A percentile compares a stretch with the other conserved stretches of the same genome.
These are phyloP conservation scores for Xylaria sp. DNA, from an alignment of 2,329 filamentous ascomycete genomes.

Conservation along the genomic window DNA sequence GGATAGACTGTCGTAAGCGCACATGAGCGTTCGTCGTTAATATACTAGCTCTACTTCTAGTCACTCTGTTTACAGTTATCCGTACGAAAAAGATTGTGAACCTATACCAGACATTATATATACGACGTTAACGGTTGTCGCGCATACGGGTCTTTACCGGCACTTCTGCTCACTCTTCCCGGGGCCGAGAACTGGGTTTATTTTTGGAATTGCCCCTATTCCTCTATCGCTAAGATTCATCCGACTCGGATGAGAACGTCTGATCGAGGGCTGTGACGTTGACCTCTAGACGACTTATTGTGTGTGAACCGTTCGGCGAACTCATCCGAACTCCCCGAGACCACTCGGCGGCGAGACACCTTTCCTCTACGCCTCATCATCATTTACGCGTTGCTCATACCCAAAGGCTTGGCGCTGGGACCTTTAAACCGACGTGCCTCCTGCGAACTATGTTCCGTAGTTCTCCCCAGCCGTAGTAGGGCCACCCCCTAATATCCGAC, in stretches of 20 bases:
- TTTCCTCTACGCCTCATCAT: slow-evolving; percentile 2
- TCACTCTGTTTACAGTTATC: not conserved
- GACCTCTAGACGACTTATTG: not conserved
- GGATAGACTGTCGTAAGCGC: slow-evolving; percentile 3
- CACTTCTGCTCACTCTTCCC: slow-evolving; percentile 3
- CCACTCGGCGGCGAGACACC: slow-evolving; percentile 4
- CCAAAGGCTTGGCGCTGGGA: not conserved
- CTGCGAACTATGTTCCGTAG: slow-evolving; percentile 21
- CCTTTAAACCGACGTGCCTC: not conserved
- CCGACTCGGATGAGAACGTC: not conserved
- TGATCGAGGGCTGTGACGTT: slow-evolving; percentile 1
- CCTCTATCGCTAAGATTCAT: not conserved
- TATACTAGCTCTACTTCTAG: not conserved
- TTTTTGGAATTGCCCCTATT: not conserved
- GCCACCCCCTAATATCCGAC: slow-evolving; percentile 5
- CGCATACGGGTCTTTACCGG: no score
- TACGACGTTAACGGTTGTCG: not conserved
- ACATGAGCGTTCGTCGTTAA: slow-evolving; percentile 3
- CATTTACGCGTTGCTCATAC: not conserved
- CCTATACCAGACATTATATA: not conserved
- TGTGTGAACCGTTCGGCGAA: slow-evolving; percentile 11
- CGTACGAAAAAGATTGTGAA: not conserved
- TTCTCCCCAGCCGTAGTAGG: slow-evolving; percentile 13
- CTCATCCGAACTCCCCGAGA: slow-evolving; percentile 3
- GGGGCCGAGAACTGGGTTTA: not conserved